phyloP scores from a whole-genome alignment of 179 eudicot genomes.

The Silene noctiflora region DNA sequence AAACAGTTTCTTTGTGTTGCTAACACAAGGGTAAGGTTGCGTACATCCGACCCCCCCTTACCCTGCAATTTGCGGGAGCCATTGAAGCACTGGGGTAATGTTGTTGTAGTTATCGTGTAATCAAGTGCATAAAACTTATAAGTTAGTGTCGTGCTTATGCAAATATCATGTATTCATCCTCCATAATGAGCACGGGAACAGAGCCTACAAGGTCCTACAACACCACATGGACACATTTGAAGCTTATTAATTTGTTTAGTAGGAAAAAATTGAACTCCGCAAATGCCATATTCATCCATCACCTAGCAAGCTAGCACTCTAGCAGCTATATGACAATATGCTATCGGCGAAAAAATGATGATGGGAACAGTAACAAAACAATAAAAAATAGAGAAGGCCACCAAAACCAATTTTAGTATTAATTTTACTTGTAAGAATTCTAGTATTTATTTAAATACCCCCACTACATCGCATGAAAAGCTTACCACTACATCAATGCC shows the following conservation, averaged over 20 bases:
- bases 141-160: not conserved
- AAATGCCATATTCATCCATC: conserved; percentile 10
- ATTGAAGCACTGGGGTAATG: too few species aligned
- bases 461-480: conserved; percentile 12
- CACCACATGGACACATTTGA: conserved; percentile 13
- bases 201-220: not conserved
- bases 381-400: not conserved
- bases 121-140: too few species aligned
- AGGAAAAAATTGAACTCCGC: not conserved
- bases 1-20: too few species aligned
- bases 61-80: too few species aligned
- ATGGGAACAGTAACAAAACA: conserved; percentile 9
- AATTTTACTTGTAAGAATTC: not conserved
- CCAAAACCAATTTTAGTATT: not conserved
- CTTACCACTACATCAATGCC: conserved; percentile 9
- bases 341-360: conserved; percentile 13
- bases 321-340: conserved; percentile 12
- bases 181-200: not conserved
- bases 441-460: not conserved
- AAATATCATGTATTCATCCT: conserved; percentile 13
- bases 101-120: too few species aligned
- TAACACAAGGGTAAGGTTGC: too few species aligned
- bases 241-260: conserved; percentile 9
- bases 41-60: too few species aligned
- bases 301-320: conserved; percentile 12